Base-by-base conservation (phyloP, 2,329 filamentous ascomycete genomes). In the Hypoxylon sp. region DNA sequence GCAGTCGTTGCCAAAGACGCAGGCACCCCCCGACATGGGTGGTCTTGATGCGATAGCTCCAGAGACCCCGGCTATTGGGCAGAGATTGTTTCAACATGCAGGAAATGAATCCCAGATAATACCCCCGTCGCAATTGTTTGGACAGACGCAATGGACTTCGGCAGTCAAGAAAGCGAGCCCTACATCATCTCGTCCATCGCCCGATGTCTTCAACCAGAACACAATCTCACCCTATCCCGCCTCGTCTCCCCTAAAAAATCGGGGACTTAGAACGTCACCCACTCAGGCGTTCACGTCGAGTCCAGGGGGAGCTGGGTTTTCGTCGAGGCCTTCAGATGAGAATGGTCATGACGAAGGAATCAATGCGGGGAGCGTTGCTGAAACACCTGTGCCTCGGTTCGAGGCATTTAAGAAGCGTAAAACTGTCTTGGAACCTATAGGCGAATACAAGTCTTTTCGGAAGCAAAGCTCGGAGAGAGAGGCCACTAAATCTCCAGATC, bases 111-210 rank as follows among this genome's bases (percentile, higher is more conserved):
- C 67, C 5, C 65, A 70, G 54, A 50, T 68, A 59, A 71, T 73
- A 63, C 69, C 57, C 44, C 72, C 63, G 62, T 78, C 79, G 5
- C 80, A 84, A 62, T 69, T 84, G 6, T 84, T 84, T 57, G 74
- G 71, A 1, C 76, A 78, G 57, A 83, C 81, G 0, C 81, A 81
- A 55, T 71, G 71, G 21, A 82, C 81, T 2, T 82, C 81, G 1
- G 79, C 74, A 1, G 62, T 75, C 11, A 81, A 77, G 60, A 72
- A 70, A 16, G 66, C 71, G 34, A 84, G 80, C 50, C 81, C 81
- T 13, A 83, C 81, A 0, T 83, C 80, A 1, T 84, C 81, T 1
- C 73, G 81, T 7, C 81, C 81, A 0, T 84, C 81, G 1, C 81
- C 81, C 0, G 69, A 75, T 30, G 60, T 76, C 3, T 74, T 79